Base-by-base conservation (phyloP, 139 green algal genomes). In the Micractinium sp. region DNA sequence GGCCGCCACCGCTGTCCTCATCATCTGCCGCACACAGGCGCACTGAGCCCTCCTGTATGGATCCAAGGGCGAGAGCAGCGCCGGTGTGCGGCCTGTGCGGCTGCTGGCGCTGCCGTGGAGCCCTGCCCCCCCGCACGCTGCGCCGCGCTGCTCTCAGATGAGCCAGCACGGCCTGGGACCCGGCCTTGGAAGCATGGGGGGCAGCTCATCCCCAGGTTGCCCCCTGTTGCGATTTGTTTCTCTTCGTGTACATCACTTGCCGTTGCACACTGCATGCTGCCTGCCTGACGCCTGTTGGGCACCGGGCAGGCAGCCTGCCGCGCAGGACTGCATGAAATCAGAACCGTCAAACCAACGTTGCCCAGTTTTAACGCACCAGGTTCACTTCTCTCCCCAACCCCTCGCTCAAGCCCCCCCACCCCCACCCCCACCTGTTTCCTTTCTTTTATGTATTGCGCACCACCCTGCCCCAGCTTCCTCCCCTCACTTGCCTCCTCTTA, bases 1-100 rank as follows among this genome's bases (percentile, higher is more conserved):
- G 29, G 83, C 66, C 14, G 63, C 83, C n/a, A 75, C 83, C 7
- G 83, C 83, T 7, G 38, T 81, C 15, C 83, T 87, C 27, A 87
- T 87, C 83, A 87, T 87, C 83, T 39, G 66, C 5, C 83, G 83
- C 66, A 23, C 71, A 15, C 66, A 80, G 29, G 16, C 74, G 9
- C n/a, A 15, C 31, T 66, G 29, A 56, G 47, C 47, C 47, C 47
- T 56, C 47, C 9, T 56, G 47, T 5, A 16, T 56, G 7, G 5
- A 9, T 56, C 47, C 47, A 56, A 56, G 47, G 47, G n/a, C n/a
- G n/a, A n/a, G n/a, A n/a, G n/a, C n/a, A n/a, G n/a, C n/a, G n/a
- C n/a, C n/a, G n/a, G n/a, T n/a, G 47, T 56, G 47, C 47, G 9
- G 47, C 47, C 47, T 56, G 47, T 9, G 47, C 47, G 47, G 47